Percentiles rank a stretch among this genome's conserved stretches.
Conservation (phyloP, 2,329 filamentous ascomycete species). For the Penicillium sp. region DNA sequence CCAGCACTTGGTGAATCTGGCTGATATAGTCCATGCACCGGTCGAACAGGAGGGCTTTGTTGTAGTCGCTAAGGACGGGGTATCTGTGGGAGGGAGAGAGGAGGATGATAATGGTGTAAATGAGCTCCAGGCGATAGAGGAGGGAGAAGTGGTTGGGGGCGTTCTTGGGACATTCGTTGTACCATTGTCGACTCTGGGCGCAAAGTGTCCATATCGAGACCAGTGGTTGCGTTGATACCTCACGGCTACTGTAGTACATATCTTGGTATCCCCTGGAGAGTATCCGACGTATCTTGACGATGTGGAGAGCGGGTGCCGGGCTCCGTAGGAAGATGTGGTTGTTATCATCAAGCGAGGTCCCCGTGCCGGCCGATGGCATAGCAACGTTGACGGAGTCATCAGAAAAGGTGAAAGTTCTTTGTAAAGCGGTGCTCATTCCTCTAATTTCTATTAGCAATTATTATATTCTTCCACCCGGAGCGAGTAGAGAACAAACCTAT, state of each 20-base stretch:
- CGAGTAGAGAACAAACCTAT: constrained; percentile 59
- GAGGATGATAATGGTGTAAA: constrained; percentile 89
- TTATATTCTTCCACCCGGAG: neutral
- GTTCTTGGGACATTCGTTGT: constrained; percentile 67
- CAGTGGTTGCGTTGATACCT: constrained; percentile 65
- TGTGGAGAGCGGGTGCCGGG: constrained; percentile 68
- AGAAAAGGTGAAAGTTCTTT: constrained; percentile 86
- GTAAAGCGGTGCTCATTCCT: constrained; percentile 83
- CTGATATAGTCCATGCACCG: constrained; percentile 79
- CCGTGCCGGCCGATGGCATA: constrained; percentile 58
- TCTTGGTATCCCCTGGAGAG: constrained; percentile 89
- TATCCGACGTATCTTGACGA: constrained; percentile 79
- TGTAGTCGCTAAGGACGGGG: constrained; percentile 69
- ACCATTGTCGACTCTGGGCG: constrained; percentile 70
- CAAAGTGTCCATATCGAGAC: constrained; percentile 41
- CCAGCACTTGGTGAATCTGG: constrained; percentile 66
- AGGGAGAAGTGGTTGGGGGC: constrained; percentile 65
- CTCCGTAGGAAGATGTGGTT: constrained; percentile 52
- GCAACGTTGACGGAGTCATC: constrained; percentile 82
- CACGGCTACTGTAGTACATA: constrained; percentile 74
- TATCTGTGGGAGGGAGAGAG: constrained; percentile 75
- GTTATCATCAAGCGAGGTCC: constrained; percentile 45
- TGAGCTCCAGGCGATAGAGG: constrained; percentile 81
- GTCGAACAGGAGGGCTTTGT: constrained; percentile 79
- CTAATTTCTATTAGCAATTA: constrained; percentile 46